Percentiles rank a stretch among this genome's conserved stretches.
phyloP scores from a whole-genome alignment of 768 basidiomycete species.

The Auriscalpium microsporum region DNA sequence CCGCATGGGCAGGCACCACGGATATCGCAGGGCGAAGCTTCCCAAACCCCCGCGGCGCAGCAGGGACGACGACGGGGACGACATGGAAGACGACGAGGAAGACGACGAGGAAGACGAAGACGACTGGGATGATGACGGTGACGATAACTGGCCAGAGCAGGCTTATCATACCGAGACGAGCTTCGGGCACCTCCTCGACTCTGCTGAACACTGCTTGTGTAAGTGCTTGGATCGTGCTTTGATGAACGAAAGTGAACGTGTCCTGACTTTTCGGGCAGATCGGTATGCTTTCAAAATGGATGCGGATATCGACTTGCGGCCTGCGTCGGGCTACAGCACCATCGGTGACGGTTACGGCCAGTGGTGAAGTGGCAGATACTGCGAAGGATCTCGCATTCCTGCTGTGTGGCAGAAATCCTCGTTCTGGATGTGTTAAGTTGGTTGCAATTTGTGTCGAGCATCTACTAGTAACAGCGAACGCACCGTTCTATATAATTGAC shows the following conservation, averaged over 20 bases:
- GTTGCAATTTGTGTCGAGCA: too few relatives aligned
- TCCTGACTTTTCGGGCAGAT: neutral
- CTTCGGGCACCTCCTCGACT: constrained; percentile 30
- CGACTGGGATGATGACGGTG: constrained; percentile 18
- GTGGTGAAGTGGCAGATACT: too few relatives aligned
- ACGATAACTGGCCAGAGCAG: constrained; percentile 26
- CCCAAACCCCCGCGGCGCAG: constrained; percentile 5
- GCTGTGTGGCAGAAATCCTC: too few relatives aligned
- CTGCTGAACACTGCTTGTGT: constrained; percentile 29
- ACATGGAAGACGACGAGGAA: constrained; percentile 5
- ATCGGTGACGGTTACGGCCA: neutral
- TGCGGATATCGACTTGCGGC: neutral
- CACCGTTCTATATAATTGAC: too few relatives aligned
- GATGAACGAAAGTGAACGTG: neutral
- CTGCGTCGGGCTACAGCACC: neutral
- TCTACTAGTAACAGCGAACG: too few relatives aligned
- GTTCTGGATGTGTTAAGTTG: too few relatives aligned
- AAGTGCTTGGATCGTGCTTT: constrained; percentile 6
- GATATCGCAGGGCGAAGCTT: constrained; percentile 18
- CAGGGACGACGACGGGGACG: neutral
- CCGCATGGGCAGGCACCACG: constrained; percentile 16
- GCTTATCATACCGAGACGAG: constrained; percentile 20
- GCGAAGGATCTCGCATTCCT: too few relatives aligned
- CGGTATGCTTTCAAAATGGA: neutral
- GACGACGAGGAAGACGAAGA: constrained; percentile 15